Conservation (phyloP, 345 rosid species). For the Lepidium africanum region DNA sequence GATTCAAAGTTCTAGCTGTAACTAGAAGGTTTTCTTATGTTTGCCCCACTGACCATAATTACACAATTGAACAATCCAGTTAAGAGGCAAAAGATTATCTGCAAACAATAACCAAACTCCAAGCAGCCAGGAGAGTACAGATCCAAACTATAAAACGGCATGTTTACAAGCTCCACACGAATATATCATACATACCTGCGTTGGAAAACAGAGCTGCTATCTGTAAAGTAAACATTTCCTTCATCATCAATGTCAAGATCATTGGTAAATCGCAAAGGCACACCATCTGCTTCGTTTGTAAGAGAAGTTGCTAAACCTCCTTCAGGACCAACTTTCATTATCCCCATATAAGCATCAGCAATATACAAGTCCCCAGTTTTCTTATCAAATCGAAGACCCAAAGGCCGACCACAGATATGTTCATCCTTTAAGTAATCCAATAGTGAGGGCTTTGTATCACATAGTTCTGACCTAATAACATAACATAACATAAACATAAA, state of each 20-base stretch:
- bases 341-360: constrained; percentile 89
- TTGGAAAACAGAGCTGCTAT: constrained; percentile 73
- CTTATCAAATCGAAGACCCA: constrained; percentile 80
- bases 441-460: constrained; percentile 53
- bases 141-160: background rate
- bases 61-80: background rate
- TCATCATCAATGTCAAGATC: constrained; percentile 86
- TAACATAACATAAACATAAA: background rate
- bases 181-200: constrained; percentile 46
- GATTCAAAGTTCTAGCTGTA: background rate
- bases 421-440: constrained; percentile 57
- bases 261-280: constrained; percentile 68
- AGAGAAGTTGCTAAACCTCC: constrained; percentile 82
- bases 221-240: constrained; percentile 86
- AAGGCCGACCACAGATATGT: constrained; percentile 87
- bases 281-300: constrained; percentile 71
- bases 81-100: background rate
- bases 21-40: too few relatives aligned
- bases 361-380: constrained; percentile 76
- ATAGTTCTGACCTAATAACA: constrained; percentile 56
- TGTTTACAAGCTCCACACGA: background rate
- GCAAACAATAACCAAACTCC: background rate
- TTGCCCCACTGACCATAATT: background rate
- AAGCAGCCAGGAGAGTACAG: background rate
- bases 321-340: constrained; percentile 82